Percentiles rank a stretch among this genome's conserved stretches.
phyloP scores from a whole-genome alignment of 805 yeast genomes.

The Cyberlindnera mycetangii region DNA sequence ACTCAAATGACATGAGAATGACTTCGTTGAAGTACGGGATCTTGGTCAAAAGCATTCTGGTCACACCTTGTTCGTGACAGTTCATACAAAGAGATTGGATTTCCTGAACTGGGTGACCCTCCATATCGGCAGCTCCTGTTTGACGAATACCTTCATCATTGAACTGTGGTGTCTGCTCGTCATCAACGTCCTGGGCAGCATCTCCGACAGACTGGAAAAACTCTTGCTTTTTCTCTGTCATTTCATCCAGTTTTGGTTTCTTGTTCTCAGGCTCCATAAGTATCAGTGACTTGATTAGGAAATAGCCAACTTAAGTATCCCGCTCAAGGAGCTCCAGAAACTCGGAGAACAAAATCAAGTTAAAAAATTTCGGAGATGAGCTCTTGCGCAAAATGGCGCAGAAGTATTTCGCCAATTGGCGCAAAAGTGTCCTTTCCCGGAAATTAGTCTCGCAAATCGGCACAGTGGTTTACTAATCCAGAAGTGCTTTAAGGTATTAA shows the following conservation, averaged over 20 bases:
- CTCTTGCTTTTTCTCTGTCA: constrained; percentile 28
- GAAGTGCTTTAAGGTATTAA: not conserved
- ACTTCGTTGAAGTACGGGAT: constrained; percentile 93
- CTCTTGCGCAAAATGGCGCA: constrained; percentile 9
- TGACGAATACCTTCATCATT: constrained; percentile 45
- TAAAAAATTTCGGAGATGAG: constrained; percentile 15
- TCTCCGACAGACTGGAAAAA: constrained; percentile 61
- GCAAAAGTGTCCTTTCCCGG: not conserved
- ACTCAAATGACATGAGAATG: constrained; percentile 89
- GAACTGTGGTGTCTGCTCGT: constrained; percentile 21
- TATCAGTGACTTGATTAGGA: not conserved
- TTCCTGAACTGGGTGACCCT: constrained; percentile 94
- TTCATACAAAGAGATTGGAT: constrained; percentile 94
- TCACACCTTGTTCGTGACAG: constrained; percentile 82
- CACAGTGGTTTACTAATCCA: not conserved
- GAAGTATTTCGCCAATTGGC: not conserved
- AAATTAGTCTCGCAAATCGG: not conserved
- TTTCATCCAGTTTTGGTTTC: constrained; percentile 17
- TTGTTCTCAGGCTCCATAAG: constrained; percentile 10
- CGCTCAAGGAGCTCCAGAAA: constrained; percentile 1
- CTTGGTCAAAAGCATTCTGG: constrained; percentile 77
- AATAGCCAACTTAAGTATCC: not conserved
- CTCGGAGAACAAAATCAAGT: constrained; percentile 3
- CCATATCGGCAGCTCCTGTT: constrained; percentile 79
- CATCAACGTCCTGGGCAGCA: constrained; percentile 47